phyloP scores from a whole-genome alignment of 2,329 filamentous ascomycete genomes.

The Ophiocordyceps robertsii region DNA sequence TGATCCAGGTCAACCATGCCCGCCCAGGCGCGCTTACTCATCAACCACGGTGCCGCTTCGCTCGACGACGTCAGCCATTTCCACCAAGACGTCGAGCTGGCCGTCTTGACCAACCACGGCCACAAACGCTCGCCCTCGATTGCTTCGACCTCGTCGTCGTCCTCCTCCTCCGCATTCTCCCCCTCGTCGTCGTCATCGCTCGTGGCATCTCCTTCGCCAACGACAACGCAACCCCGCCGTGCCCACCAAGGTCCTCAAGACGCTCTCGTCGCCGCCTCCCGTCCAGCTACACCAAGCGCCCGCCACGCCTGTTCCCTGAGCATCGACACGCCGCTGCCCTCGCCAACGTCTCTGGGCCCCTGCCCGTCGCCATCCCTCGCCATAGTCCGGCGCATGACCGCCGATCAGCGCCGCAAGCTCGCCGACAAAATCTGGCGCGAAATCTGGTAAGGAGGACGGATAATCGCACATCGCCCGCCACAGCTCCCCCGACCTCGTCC shows the following conservation, averaged over 20 bases:
- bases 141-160: not conserved
- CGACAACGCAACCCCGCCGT: not conserved
- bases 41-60: not conserved
- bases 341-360: not conserved
- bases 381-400: slow-evolving; percentile 6
- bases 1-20: not conserved
- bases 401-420: slow-evolving; percentile 8
- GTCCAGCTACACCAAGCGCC: too few species aligned
- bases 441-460: slow-evolving; percentile 10
- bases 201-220: not conserved
- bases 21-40: not conserved
- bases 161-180: not conserved
- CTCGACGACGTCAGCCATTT: not conserved
- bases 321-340: not conserved
- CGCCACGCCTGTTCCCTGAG: not conserved
- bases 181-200: not conserved
- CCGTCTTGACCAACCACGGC: not conserved
- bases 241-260: not conserved
- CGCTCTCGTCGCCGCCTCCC: too few species aligned
- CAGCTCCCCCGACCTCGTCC: not conserved
- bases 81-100: slow-evolving; percentile 2
- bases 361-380: not conserved
- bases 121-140: not conserved
- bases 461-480: not conserved
- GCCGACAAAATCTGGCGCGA: slow-evolving; percentile 13